Percentiles rank a stretch among this genome's conserved stretches.
Conservation (phyloP, 805 yeast genomes). For the Saccharomycopsis sp. region DNA sequence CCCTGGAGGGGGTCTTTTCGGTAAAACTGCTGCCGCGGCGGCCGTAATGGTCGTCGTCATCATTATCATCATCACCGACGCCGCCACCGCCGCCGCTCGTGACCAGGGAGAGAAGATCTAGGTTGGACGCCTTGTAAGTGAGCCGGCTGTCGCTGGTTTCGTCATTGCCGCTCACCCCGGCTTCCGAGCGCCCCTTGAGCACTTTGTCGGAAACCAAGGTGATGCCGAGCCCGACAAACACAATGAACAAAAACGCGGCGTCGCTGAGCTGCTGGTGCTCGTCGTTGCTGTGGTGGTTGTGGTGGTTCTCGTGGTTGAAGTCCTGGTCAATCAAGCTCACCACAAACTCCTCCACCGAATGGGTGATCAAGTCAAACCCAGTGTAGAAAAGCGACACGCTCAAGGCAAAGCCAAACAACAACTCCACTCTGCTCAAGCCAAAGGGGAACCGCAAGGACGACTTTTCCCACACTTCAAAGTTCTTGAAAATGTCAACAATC, state of each 20-base stretch:
- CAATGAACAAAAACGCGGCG: slow-evolving; percentile 26
- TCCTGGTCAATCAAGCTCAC: slow-evolving; percentile 24
- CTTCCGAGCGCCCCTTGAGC: slow-evolving; percentile 1
- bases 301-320: slow-evolving; percentile 26
- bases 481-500: slow-evolving; percentile 71
- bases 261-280: slow-evolving; percentile 23
- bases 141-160: slow-evolving; percentile 2
- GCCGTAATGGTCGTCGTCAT: no score
- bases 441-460: slow-evolving; percentile 81
- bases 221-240: slow-evolving; percentile 24
- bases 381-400: slow-evolving; percentile 81
- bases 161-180: slow-evolving; percentile 19
- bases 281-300: slow-evolving; percentile 25
- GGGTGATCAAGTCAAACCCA: slow-evolving; percentile 83
- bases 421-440: slow-evolving; percentile 88
- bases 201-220: slow-evolving; percentile 28
- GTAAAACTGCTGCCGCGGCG: no score
- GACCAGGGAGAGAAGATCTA: no score
- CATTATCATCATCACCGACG: background rate
- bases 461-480: slow-evolving; percentile 85
- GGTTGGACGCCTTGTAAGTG: slow-evolving; percentile 4
- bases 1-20: no score
- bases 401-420: slow-evolving; percentile 77
- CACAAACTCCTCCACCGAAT: slow-evolving; percentile 70
- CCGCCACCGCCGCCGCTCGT: slow-evolving; percentile 4